These are phyloP conservation scores for Xerocomus spinulosus DNA, from an alignment of 768 basidiomycete species.

Conservation along the genomic window DNA sequence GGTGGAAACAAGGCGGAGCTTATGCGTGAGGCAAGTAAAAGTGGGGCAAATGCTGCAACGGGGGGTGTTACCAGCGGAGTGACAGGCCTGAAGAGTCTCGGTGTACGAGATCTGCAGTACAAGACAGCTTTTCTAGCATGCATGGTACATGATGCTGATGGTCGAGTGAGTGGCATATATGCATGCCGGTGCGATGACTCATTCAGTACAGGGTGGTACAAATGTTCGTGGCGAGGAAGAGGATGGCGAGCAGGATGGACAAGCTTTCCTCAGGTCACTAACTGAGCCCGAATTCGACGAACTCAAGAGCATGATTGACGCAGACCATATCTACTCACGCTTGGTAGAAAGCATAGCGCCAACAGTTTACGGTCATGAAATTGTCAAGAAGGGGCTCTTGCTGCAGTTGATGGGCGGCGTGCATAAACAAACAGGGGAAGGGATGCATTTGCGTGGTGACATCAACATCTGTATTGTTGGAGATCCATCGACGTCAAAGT, in stretches of 20 bases:
- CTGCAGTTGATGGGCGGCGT: slow-evolving; percentile 98
- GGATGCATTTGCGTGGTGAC: slow-evolving; percentile 97
- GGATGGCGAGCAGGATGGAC: slow-evolving; percentile 67
- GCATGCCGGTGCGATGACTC: not conserved
- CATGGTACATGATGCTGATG: slow-evolving; percentile 92
- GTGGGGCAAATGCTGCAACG: slow-evolving; percentile 53
- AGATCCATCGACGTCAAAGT: slow-evolving; percentile 96
- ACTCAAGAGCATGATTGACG: slow-evolving; percentile 89
- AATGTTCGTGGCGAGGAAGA: slow-evolving; percentile 91
- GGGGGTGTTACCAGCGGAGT: slow-evolving; percentile 77
- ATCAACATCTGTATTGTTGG: slow-evolving; percentile 98
- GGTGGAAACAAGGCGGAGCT: slow-evolving; percentile 91
- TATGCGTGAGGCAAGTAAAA: slow-evolving; percentile 76
- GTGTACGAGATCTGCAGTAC: slow-evolving; percentile 94
- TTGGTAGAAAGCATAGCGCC: slow-evolving; percentile 94
- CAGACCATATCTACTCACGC: slow-evolving; percentile 91
- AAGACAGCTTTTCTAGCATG: slow-evolving; percentile 98
- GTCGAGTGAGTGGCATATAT: slow-evolving; percentile 55
- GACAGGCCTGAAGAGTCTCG: slow-evolving; percentile 88
- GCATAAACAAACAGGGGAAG: slow-evolving; percentile 93
- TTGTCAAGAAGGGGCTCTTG: slow-evolving; percentile 95
- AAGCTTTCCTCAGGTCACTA: slow-evolving; percentile 82
- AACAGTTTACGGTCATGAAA: slow-evolving; percentile 97
- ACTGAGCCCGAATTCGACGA: slow-evolving; percentile 96
- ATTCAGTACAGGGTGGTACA: slow-evolving; percentile 57